Conservation (phyloP, 148 eudicot species). For the Dianthus caryophyllus region DNA sequence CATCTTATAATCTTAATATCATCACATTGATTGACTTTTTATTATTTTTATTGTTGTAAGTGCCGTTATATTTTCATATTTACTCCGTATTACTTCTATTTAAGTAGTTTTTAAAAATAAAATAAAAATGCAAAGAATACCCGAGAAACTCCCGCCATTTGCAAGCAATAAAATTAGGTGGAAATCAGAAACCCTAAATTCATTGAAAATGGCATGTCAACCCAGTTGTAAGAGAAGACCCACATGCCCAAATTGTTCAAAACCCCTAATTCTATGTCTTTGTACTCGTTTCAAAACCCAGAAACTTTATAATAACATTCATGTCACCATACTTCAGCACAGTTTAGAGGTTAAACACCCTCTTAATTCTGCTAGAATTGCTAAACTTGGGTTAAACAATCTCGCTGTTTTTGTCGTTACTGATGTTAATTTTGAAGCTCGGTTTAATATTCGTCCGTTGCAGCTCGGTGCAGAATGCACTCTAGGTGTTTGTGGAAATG, state of each 20-base stretch:
- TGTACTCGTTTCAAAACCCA: constrained; percentile 59
- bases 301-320: constrained; percentile 49
- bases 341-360: constrained; percentile 74
- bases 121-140: constrained; percentile 10
- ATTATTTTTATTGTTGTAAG: no score
- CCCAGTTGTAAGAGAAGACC: constrained; percentile 61
- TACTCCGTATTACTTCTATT: no score
- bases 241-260: constrained; percentile 70
- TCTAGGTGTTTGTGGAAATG: constrained; percentile 36
- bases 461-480: constrained; percentile 23
- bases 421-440: constrained; percentile 60
- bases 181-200: constrained; percentile 17
- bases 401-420: constrained; percentile 44
- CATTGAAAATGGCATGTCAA: constrained; percentile 31
- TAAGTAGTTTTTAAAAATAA: no score
- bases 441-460: constrained; percentile 33
- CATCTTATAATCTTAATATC: no score
- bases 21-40: no score
- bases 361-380: constrained; percentile 74
- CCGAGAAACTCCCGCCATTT: constrained; percentile 20
- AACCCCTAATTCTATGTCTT: constrained; percentile 59
- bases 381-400: constrained; percentile 58
- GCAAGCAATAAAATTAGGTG: not conserved
- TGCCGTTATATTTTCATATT: no score
- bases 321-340: constrained; percentile 75